Percentiles rank a stretch among this genome's conserved stretches.
phyloP scores from a whole-genome alignment of 257 asterid species.

The Lycium ferocissimum region DNA sequence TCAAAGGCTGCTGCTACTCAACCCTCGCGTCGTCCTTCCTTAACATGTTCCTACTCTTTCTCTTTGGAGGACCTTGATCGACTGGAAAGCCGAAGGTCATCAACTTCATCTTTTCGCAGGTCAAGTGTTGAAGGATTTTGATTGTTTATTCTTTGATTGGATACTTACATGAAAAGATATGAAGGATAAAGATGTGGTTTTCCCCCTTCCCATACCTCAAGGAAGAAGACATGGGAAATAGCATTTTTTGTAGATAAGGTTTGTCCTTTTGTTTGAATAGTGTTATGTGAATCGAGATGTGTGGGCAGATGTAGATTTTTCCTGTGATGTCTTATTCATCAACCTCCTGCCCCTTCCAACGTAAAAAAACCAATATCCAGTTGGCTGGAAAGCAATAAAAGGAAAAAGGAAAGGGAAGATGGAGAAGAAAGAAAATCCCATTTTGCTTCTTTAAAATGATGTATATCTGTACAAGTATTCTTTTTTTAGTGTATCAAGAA shows the following conservation, averaged over 20 bases:
- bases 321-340: neutral
- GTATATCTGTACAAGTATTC: conserved; percentile 25
- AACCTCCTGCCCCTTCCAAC: neutral
- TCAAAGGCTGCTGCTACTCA: conserved; percentile 40
- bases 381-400: conserved; percentile 12
- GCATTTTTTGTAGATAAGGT: conserved; percentile 55
- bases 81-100: conserved; percentile 65
- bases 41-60: conserved; percentile 51
- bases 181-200: conserved; percentile 43
- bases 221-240: conserved; percentile 35
- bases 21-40: conserved; percentile 62
- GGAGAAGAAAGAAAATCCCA: neutral
- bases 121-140: conserved; percentile 76
- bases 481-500: conserved; percentile 6
- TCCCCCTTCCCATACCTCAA: conserved; percentile 33
- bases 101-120: conserved; percentile 63
- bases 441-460: neutral
- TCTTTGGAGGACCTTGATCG: conserved; percentile 62
- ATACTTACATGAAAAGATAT: conserved; percentile 41
- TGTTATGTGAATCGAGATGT: conserved; percentile 18
- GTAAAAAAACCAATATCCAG: neutral
- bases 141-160: conserved; percentile 44
- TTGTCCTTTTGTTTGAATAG: conserved; percentile 10
- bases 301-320: conserved; percentile 15
- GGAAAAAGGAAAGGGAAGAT: neutral